Evolutionary conservation across 257 asterid species (phyloP).

Genomic region (Anisodus acutangulus): DNA sequence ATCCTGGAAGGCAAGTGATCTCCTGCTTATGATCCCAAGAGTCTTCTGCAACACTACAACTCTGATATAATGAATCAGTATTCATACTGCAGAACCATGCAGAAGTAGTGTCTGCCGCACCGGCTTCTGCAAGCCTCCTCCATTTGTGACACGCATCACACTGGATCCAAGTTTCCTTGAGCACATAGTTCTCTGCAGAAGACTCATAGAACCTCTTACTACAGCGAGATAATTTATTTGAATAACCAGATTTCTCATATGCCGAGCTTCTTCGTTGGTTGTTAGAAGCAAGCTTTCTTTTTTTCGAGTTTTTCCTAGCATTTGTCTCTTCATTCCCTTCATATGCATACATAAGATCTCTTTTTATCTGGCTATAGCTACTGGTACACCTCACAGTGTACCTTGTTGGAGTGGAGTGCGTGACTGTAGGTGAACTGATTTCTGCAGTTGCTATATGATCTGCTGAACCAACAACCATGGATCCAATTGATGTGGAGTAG

Average conservation of each 20-base stretch:
- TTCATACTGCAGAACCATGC: constrained; percentile 99
- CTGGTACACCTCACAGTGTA: constrained; percentile 39
- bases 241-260: constrained; percentile 37
- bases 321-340: constrained; percentile 42
- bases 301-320: constrained; percentile 38
- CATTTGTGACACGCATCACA: constrained; percentile 98
- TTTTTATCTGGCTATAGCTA: constrained; percentile 50
- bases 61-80: constrained; percentile 67
- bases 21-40: constrained; percentile 68
- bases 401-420: constrained; percentile 44
- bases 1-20: constrained; percentile 78
- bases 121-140: constrained; percentile 73
- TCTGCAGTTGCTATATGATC: constrained; percentile 47
- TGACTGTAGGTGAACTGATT: constrained; percentile 42
- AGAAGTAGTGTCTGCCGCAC: constrained; percentile 48
- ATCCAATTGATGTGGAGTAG: constrained; percentile 43
- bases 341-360: constrained; percentile 67
- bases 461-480: constrained; percentile 36
- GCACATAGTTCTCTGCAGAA: constrained; percentile 41
- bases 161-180: constrained; percentile 85
- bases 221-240: constrained; percentile 38
- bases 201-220: constrained; percentile 50
- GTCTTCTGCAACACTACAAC: constrained; percentile 82
- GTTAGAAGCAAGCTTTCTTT: constrained; percentile 48
- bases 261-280: constrained; percentile 29